Conservation (phyloP, 768 basidiomycete species). For the Lactarius evosmus region DNA sequence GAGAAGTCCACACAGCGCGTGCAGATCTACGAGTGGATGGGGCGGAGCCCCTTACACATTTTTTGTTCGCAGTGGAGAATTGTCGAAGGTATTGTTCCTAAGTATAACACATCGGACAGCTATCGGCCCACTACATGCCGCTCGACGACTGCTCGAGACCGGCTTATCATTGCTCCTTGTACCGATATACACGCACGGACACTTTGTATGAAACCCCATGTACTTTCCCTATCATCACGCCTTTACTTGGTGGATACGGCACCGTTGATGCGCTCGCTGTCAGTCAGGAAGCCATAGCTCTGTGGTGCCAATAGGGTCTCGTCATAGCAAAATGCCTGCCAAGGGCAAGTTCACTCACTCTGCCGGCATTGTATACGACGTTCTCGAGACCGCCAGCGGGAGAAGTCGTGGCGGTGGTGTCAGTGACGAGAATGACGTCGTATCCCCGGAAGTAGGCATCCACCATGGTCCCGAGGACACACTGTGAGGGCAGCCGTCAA, state of each 20-base stretch:
- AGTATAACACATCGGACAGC: neutral
- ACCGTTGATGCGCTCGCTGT: neutral
- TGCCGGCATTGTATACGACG: slow-evolving; percentile 53
- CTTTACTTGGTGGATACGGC: neutral
- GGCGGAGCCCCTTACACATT: neutral
- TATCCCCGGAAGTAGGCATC: slow-evolving; percentile 66
- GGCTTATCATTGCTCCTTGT: neutral
- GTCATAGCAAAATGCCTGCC: neutral
- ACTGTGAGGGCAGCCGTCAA: slow-evolving; percentile 38
- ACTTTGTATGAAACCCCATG: neutral
- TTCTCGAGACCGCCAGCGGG: slow-evolving; percentile 55
- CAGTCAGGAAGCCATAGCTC: slow-evolving; percentile 19
- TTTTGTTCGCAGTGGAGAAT: neutral
- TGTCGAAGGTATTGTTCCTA: neutral
- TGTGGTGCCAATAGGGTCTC: neutral
- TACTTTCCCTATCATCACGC: neutral
- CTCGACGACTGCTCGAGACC: neutral
- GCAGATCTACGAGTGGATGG: neutral
- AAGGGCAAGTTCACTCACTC: slow-evolving; percentile 39
- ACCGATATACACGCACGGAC: neutral
- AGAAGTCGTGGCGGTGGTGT: slow-evolving; percentile 61
- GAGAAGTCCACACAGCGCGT: neutral
- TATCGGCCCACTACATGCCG: neutral
- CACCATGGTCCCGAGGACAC: slow-evolving; percentile 60
- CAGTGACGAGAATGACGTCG: slow-evolving; percentile 56